Base-by-base conservation (phyloP, 1,284 basidiomycete genomes). In the Rhodotorula sp. region DNA sequence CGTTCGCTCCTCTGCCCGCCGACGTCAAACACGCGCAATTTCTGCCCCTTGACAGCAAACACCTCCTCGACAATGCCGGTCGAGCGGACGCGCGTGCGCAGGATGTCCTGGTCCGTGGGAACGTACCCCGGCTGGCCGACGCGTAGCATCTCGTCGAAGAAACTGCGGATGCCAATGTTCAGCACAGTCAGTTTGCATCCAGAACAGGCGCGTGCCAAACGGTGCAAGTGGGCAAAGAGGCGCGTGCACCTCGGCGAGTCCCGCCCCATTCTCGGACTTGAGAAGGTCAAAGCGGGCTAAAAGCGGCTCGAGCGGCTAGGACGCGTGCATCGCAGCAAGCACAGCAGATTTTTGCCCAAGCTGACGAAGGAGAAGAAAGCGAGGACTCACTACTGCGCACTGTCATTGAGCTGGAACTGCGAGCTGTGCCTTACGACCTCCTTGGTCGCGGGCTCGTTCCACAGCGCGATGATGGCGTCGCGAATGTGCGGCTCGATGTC, bases 41-140 rank as follows among this genome's bases (percentile, higher is more conserved):
- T 66, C 17, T 62, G 36, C 19, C 63, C 61, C 17, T 67, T 66
- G 41, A 76, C 55, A 21, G 48, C 37, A 29, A 70, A 70, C 36
- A 41, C 32, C 48, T 74, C 72, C 50, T 76, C 72, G 41, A 64
- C 61, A 36, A 76, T 76, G 0, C 75, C 75, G 13, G 69, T 72
- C 13, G 53, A 59, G 6, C 75, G 62, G 32, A 82, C 81, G n/a
- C 82, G 79, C 36, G 81, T 80, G 48, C 81, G 76, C 9, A 82
- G 71, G 34, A 82, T 80, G 64, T 82, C 82, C 63, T 81, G 78
- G 64, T 82, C 81, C 13, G 78, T 80, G 2, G 82, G 81, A 27
- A 79, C 56, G 74, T 81, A 82, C 41, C 72, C 69, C n/a, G 74
- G 77, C 8, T 69, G 71, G 22, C 78, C 81, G 67, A 81, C 79